phyloP scores from a whole-genome alignment of 1,139 yeast genomes.

The Meyerozyma athensensis region DNA sequence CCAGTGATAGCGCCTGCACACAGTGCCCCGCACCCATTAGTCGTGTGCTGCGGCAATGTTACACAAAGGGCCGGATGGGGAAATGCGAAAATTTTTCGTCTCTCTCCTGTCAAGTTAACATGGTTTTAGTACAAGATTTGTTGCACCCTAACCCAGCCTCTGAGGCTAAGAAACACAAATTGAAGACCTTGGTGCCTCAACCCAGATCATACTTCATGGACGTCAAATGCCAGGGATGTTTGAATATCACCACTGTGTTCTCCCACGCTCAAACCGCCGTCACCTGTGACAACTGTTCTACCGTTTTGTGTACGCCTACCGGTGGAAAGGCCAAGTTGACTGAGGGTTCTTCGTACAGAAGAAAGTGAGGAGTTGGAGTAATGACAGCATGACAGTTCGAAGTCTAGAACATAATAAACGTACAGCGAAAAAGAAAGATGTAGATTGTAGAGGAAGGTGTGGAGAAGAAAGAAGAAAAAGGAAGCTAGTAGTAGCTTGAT shows the following conservation, averaged over 20 bases:
- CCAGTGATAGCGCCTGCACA: not conserved
- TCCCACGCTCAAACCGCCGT: slow-evolving; percentile 99
- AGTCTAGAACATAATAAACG: slow-evolving; percentile 1
- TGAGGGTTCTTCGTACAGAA: slow-evolving; percentile 99
- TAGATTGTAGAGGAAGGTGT: not conserved
- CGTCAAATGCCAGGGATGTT: slow-evolving; percentile 99
- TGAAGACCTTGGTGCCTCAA: slow-evolving; percentile 92
- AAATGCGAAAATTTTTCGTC: slow-evolving; percentile 3
- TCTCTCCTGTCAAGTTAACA: not conserved
- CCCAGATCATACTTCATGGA: slow-evolving; percentile 99
- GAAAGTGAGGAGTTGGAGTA: slow-evolving; percentile 60
- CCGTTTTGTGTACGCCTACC: slow-evolving; percentile 97
- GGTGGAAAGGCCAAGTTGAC: slow-evolving; percentile 99
- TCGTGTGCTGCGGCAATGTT: slow-evolving; percentile 2
- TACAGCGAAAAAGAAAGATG: not conserved
- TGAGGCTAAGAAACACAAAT: slow-evolving; percentile 95
- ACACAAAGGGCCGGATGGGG: slow-evolving; percentile 3
- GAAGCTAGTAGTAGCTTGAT: not conserved
- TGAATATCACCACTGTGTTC: slow-evolving; percentile 98
- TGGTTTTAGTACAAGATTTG: slow-evolving; percentile 32
- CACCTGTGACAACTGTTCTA: slow-evolving; percentile 97
- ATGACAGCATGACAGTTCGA: slow-evolving; percentile 4
- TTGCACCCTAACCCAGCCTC: slow-evolving; percentile 96
- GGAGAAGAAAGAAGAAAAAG: not conserved
- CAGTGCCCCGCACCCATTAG: not conserved